Percentiles rank a stretch among this genome's conserved stretches.
Evolutionary conservation across 257 asterid genomes (phyloP).

Genomic region (Marsdenia floribunda): DNA sequence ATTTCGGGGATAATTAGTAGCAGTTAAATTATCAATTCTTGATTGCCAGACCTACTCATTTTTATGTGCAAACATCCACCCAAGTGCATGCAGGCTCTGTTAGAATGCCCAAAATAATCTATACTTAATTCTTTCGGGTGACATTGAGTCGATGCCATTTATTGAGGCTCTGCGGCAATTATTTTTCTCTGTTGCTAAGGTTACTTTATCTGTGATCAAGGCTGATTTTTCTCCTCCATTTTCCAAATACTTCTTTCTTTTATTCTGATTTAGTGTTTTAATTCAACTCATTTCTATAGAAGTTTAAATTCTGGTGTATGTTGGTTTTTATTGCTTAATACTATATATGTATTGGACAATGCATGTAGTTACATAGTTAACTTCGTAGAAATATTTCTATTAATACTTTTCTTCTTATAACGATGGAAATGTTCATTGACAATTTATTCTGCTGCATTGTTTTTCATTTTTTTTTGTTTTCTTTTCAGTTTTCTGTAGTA

Average conservation of each 20-base stretch:
- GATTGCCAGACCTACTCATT: neutral
- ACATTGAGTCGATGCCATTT: slow-evolving; percentile 98
- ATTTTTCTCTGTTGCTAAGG: slow-evolving; percentile 81
- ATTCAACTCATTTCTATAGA: too few species aligned
- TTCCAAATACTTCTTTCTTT: too few species aligned
- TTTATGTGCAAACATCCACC: neutral
- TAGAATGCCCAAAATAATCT: neutral
- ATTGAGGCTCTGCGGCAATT: slow-evolving; percentile 92
- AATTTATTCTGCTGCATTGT: neutral
- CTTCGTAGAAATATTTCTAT: neutral
- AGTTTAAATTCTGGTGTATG: too few species aligned
- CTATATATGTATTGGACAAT: neutral
- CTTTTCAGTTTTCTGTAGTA: neutral
- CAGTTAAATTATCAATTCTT: neutral
- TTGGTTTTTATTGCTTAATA: neutral
- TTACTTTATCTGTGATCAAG: slow-evolving; percentile 3
- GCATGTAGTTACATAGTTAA: neutral
- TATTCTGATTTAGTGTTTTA: too few species aligned
- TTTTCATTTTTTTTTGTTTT: neutral
- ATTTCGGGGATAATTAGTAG: neutral
- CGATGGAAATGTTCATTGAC: neutral
- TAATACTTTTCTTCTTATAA: neutral
- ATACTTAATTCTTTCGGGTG: slow-evolving; percentile 47
- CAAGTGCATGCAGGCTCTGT: neutral
- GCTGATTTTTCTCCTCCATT: too few species aligned